A percentile compares a stretch with the other conserved stretches of the same genome.
These are phyloP conservation scores for Pseudofabraea citricarpa DNA, from an alignment of 2,329 filamentous ascomycete species.

Conservation along the genomic window DNA sequence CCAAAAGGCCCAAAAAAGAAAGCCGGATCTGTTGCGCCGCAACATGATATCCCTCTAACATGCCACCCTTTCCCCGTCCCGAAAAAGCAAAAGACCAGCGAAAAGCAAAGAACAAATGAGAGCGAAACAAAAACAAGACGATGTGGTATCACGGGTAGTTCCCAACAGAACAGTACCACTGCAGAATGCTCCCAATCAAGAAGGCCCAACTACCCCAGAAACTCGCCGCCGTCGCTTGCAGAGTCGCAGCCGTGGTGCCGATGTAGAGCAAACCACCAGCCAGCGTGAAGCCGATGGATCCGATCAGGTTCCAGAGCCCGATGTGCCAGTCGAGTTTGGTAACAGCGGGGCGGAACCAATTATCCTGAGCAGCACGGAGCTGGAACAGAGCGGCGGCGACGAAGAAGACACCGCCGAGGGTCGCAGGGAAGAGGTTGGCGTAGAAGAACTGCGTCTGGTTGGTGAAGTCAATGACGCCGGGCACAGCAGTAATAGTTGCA, in stretches of 20 bases:
- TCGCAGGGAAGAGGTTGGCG: constrained; percentile 15
- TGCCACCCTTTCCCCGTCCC: no score
- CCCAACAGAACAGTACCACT: constrained; percentile 18
- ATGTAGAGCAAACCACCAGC: constrained; percentile 12
- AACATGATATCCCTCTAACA: no score
- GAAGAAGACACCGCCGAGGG: constrained; percentile 17
- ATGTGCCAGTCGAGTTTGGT: constrained; percentile 12
- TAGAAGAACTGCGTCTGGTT: constrained; percentile 5
- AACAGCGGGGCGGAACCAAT: constrained; percentile 12
- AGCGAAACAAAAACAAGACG: no score
- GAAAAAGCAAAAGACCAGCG: no score
- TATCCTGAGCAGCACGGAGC: constrained; percentile 8
- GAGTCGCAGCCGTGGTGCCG: constrained; percentile 4
- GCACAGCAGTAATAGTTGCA: constrained; percentile 13
- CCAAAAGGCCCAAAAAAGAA: no score
- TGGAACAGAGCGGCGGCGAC: constrained; percentile 9
- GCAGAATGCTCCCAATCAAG: constrained; percentile 13
- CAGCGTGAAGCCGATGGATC: constrained; percentile 15
- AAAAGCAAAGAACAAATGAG: no score
- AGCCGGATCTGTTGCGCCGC: no score
- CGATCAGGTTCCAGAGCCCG: constrained; percentile 12
- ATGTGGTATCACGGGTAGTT: constrained; percentile 4
- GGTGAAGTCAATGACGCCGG: constrained; percentile 12
- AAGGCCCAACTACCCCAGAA: constrained; percentile 20
- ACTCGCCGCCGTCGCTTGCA: constrained; percentile 10